phyloP scores from a whole-genome alignment of 2,329 filamentous ascomycete species.

The Pestalotiopsis sp. region DNA sequence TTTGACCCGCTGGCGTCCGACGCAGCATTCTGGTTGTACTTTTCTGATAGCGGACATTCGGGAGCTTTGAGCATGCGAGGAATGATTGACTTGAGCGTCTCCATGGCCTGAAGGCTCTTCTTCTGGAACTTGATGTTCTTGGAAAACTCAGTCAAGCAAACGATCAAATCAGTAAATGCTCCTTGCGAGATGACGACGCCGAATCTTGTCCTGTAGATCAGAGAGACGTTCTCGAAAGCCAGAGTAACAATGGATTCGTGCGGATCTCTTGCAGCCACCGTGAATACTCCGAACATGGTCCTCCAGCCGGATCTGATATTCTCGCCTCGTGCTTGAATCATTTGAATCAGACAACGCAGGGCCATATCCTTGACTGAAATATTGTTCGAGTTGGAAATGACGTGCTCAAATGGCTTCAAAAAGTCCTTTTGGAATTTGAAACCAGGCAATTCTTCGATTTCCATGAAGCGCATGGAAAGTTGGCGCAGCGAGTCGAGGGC shows the following conservation, averaged over 20 bases:
- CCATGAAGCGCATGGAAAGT: constrained; percentile 97
- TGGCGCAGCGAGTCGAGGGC: constrained; percentile 94
- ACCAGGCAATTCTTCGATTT: constrained; percentile 94
- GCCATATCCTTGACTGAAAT: constrained; percentile 98
- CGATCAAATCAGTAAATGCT: constrained; percentile 93
- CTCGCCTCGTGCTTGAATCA: constrained; percentile 96
- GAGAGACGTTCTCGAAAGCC: constrained; percentile 93
- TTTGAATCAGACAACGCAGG: constrained; percentile 92
- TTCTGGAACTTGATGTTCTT: constrained; percentile 99
- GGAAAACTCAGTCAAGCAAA: constrained; percentile 96
- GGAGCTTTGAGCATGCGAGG: constrained; percentile 94
- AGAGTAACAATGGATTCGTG: constrained; percentile 96
- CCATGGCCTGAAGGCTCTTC: constrained; percentile 94
- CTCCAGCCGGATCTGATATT: constrained; percentile 98
- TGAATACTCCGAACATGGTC: constrained; percentile 99
- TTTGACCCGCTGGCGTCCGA: constrained; percentile 40
- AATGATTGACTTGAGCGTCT: constrained; percentile 90
- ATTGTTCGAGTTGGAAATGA: constrained; percentile 90
- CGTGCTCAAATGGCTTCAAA: constrained; percentile 95
- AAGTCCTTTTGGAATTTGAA: constrained; percentile 99
- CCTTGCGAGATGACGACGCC: constrained; percentile 95
- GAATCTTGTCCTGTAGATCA: constrained; percentile 94
- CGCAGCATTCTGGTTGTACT: constrained; percentile 39
- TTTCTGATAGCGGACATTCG: constrained; percentile 86
- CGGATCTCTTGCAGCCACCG: constrained; percentile 88